Base-by-base conservation (phyloP, 768 basidiomycete genomes). In the Collybia mongolica region DNA sequence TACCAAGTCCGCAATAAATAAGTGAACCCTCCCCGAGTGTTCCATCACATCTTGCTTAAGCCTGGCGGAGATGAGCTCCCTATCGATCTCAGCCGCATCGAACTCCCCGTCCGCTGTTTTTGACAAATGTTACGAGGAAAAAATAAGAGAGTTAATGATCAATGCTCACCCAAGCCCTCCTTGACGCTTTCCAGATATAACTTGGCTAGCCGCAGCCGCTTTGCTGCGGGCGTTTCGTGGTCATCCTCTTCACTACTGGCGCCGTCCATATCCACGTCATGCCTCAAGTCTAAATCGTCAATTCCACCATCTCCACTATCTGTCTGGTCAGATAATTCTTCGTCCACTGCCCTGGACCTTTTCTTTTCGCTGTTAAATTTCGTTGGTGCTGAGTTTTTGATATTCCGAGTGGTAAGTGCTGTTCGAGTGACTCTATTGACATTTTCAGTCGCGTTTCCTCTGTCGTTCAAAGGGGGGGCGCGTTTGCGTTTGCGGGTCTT, bases 11-110 rank as follows among this genome's bases (percentile, higher is more conserved):
- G 88, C 89, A 44, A 96, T 72, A 63, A 88, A 90, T 37, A 88
- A 67, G 68, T 94, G 89, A 6, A 93, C 74, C 67, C 89, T 94
- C 43, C 93, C 94, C 4, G 91, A 84, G 61, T 95, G 85, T 56
- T 94, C 88, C 41, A 93, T 67, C 5, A 96, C 93, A 71, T 98
- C 96, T 65, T 93, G 85, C 65, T 93, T 92, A 54, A 99, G 74
- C 48, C 97, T 76, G 17, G 93, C 79, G 39, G 90, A 90, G 54
- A 99, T 90, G 54, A 98, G 75, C 56, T 98, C 96, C 59, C 83
- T 82, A 74, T 99, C 97, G 22, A 98, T 85, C 58, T 98, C 95
- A 1, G 91, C 94, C 4, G 97, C 97, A 64, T 99, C 96, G 55
- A 85, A 94, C 54, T 93, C 93, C 28, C 89, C 91, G 20, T 94